Percentiles rank a stretch among this genome's conserved stretches.
Evolutionary conservation across 805 yeast genomes (phyloP).

Genomic region (Hanseniaspora valbyensis): DNA sequence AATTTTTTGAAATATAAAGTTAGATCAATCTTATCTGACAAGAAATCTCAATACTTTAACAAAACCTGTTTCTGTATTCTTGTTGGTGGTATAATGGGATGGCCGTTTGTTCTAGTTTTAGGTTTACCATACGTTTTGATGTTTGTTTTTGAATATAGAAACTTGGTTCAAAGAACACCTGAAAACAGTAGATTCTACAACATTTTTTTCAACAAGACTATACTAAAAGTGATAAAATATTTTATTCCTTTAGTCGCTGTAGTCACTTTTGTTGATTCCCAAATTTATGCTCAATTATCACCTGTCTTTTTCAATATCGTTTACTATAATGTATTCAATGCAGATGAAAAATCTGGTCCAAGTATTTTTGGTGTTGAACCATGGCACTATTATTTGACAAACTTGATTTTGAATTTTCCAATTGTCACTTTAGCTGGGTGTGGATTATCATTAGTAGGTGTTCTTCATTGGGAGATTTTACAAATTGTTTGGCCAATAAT

Average conservation of each 20-base stretch:
- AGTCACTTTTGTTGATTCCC: constrained; percentile 39
- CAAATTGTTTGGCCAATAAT: constrained; percentile 27
- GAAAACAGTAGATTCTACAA: constrained; percentile 16
- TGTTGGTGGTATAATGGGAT: constrained; percentile 72
- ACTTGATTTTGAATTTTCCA: constrained; percentile 64
- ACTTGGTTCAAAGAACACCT: constrained; percentile 3
- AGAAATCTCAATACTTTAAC: constrained; percentile 21
- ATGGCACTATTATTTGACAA: constrained; percentile 54
- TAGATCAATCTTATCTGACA: constrained; percentile 8
- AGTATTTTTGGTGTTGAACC: constrained; percentile 85
- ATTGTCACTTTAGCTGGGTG: constrained; percentile 26
- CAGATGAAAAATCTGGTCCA: constrained; percentile 65
- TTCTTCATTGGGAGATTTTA: constrained; percentile 31
- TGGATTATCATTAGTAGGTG: constrained; percentile 28
- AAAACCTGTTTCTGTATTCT: constrained; percentile 25
- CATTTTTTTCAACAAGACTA: constrained; percentile 22
- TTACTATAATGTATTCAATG: constrained; percentile 62
- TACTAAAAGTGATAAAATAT: constrained; percentile 18
- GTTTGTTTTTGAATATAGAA: constrained; percentile 19
- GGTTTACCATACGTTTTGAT: constrained; percentile 49
- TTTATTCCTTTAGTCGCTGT: constrained; percentile 21
- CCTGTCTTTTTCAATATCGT: constrained; percentile 77
- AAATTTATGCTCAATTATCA: constrained; percentile 46
- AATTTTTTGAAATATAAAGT: constrained; percentile 22
- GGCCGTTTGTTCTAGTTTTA: constrained; percentile 75